A percentile compares a stretch with the other conserved stretches of the same genome.
Conservation (phyloP, 2,329 filamentous ascomycete genomes). For the Orbilia quercus region DNA sequence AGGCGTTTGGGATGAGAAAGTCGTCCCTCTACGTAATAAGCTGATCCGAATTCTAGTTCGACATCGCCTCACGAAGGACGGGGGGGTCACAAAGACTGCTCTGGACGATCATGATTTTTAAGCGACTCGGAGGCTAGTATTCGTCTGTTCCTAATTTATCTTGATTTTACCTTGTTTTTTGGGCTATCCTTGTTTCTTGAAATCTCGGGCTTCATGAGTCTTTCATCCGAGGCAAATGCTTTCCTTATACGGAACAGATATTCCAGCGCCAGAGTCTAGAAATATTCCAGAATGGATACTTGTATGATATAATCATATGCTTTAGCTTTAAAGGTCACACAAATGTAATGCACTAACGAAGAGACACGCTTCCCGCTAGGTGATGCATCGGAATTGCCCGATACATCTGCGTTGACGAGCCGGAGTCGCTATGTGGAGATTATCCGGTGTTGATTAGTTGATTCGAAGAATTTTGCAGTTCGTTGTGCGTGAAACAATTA, state of each 20-base stretch:
- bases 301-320: no score
- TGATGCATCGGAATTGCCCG: neutral
- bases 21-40: conserved; percentile 8
- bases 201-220: no score
- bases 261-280: no score
- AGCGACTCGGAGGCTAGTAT: neutral
- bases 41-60: conserved; percentile 30
- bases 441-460: no score
- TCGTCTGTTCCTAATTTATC: neutral
- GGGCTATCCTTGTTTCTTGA: neutral
- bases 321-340: no score
- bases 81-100: conserved; percentile 26
- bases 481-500: no score
- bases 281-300: no score
- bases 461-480: no score
- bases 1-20: neutral
- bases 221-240: no score
- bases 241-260: no score
- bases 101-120: conserved; percentile 2
- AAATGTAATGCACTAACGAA: no score
- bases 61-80: conserved; percentile 32
- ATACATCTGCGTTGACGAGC: neutral
- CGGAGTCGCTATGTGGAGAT: neutral
- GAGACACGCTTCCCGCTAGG: no score
- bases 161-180: neutral